Evolutionary conservation across 495 filamentous ascomycete genomes (phyloP).

Genomic region (Pseudotulostoma volvatum): DNA sequence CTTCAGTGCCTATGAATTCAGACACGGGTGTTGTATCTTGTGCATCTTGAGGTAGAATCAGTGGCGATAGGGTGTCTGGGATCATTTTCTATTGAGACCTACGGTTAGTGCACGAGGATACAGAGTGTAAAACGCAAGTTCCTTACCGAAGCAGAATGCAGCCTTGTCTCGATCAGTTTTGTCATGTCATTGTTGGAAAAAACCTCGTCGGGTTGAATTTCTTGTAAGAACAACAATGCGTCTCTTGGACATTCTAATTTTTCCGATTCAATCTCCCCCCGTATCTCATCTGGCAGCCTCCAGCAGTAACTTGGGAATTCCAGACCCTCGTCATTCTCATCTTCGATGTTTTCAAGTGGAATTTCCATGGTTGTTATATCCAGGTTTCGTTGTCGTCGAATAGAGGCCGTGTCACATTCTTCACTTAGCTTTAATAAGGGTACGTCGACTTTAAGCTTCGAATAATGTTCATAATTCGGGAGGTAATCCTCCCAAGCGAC

Average conservation of each 20-base stretch:
- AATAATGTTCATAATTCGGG: constrained; percentile 14
- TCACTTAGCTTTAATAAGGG: constrained; percentile 35
- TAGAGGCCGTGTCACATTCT: constrained; percentile 22
- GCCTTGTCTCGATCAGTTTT: background rate
- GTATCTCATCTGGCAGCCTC: constrained; percentile 9
- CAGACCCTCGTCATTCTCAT: constrained; percentile 34
- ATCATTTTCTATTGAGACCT: too few species aligned
- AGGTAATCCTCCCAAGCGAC: constrained; percentile 12
- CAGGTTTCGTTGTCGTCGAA: background rate
- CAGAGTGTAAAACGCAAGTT: too few species aligned
- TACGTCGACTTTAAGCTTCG: constrained; percentile 30
- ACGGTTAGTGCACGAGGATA: too few species aligned
- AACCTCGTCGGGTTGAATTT: background rate
- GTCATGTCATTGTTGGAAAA: background rate
- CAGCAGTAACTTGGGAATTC: constrained; percentile 23
- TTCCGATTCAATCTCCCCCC: constrained; percentile 10
- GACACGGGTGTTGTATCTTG: too few species aligned
- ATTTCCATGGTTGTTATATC: constrained; percentile 1
- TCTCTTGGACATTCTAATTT: constrained; percentile 10
- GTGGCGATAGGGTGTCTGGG: too few species aligned
- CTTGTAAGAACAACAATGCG: background rate
- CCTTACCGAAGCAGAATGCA: background rate
- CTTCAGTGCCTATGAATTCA: too few species aligned
- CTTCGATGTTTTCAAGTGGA: constrained; percentile 28
- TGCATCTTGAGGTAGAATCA: too few species aligned